Evolutionary conservation across 768 basidiomycete species (phyloP).

Genomic region (Suillus weaverae): DNA sequence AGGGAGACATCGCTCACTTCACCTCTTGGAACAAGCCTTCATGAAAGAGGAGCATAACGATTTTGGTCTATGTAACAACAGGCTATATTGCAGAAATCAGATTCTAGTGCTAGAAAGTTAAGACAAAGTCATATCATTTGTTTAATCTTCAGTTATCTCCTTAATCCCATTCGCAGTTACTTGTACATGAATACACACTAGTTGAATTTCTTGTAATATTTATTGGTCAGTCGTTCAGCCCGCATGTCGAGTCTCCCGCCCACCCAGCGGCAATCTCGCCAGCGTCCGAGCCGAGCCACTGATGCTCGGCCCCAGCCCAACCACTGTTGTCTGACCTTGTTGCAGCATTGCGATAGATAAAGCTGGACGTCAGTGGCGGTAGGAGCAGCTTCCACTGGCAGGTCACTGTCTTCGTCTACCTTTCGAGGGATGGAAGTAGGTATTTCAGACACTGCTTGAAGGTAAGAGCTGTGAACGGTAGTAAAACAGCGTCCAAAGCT

Average conservation of each 20-base stretch:
- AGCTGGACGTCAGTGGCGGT: slow-evolving; percentile 41
- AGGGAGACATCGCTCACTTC: slow-evolving; percentile 62
- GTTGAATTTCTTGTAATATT: too few relatives aligned
- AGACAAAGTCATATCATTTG: too few relatives aligned
- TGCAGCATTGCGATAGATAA: too few relatives aligned
- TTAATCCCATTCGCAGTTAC: too few relatives aligned
- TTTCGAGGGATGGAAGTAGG: slow-evolving; percentile 27
- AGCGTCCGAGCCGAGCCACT: neutral
- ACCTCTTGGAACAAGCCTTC: slow-evolving; percentile 79
- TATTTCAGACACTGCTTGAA: slow-evolving; percentile 29
- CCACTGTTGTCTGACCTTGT: neutral
- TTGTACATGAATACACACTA: too few relatives aligned
- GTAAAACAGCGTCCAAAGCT: neutral
- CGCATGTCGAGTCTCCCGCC: neutral
- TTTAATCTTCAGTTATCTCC: too few relatives aligned
- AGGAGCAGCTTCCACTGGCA: slow-evolving; percentile 62
- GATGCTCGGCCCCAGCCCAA: neutral
- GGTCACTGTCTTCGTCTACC: slow-evolving; percentile 39
- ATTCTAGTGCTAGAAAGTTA: too few relatives aligned
- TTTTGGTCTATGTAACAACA: slow-evolving; percentile 66
- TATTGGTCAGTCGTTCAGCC: neutral
- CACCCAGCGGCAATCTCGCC: neutral
- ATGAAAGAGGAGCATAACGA: slow-evolving; percentile 61
- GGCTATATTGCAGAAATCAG: slow-evolving; percentile 23
- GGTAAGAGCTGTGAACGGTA: neutral